A percentile compares a stretch with the other conserved stretches of the same genome.
These are phyloP conservation scores for Warburgia ugandensis DNA, from an alignment of 164 flowering plant species.

Conservation along the genomic window DNA sequence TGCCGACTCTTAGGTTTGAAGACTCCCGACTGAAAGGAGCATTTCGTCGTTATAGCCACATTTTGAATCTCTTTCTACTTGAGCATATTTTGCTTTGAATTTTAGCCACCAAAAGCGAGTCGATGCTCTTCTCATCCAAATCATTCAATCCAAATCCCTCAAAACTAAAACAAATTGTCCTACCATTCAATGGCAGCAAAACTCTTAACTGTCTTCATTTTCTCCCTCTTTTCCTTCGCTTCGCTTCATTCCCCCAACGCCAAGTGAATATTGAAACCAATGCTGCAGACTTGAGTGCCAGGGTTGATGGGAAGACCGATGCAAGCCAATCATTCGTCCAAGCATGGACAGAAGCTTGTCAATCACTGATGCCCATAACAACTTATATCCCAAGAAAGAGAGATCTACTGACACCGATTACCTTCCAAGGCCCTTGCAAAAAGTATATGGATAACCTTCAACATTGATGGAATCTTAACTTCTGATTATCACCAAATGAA, in stretches of 20 bases:
- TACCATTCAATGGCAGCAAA: background rate
- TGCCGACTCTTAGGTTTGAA: too few relatives aligned
- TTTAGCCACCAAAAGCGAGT: too few relatives aligned
- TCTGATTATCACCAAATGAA: too few relatives aligned
- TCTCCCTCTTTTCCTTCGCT: background rate
- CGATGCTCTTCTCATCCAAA: too few relatives aligned
- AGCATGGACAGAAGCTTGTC: slow-evolving; percentile 33
- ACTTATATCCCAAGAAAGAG: too few relatives aligned
- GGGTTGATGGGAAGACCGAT: slow-evolving; percentile 23
- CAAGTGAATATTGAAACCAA: slow-evolving; percentile 1
- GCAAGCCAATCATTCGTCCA: slow-evolving; percentile 17
- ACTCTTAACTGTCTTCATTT: background rate
- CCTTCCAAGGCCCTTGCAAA: too few relatives aligned
- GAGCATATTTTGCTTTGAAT: background rate
- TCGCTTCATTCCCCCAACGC: too few relatives aligned
- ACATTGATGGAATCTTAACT: too few relatives aligned
- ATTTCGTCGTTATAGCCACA: too few relatives aligned
- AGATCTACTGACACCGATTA: too few relatives aligned
- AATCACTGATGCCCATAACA: slow-evolving; percentile 4
- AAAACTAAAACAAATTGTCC: background rate
- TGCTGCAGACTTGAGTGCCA: slow-evolving; percentile 26
- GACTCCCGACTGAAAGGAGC: too few relatives aligned
- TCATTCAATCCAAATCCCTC: background rate
- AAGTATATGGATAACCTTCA: too few relatives aligned
- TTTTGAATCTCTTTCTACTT: background rate